Evolutionary conservation across 176 grass and related monocot species (phyloP).

Genomic region (Secale cereale): DNA sequence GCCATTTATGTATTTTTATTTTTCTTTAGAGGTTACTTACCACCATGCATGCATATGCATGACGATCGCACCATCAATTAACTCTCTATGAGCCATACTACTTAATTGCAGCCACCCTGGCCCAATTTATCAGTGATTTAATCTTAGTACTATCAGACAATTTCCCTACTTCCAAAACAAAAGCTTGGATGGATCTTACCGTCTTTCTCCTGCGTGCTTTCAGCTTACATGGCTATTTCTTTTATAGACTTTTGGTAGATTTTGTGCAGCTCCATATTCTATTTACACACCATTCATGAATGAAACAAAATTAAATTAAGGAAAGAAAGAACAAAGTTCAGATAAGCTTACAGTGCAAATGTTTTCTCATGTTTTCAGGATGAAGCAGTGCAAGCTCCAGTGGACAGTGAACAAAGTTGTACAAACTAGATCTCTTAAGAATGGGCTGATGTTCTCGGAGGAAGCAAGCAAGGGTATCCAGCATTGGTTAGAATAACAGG

Average conservation of each 20-base stretch:
- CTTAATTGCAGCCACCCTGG: conserved; percentile 4
- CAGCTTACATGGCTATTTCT: too few species aligned
- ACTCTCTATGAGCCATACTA: not conserved
- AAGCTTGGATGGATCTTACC: too few species aligned
- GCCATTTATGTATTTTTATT: not conserved
- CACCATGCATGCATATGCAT: not conserved
- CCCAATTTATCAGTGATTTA: not conserved
- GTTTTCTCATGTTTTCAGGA: conserved; percentile 26
- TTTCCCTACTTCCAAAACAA: too few species aligned
- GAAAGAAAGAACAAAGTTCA: conserved; percentile 8
- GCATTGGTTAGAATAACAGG: conserved; percentile 47
- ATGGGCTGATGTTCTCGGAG: too few species aligned
- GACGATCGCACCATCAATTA: not conserved
- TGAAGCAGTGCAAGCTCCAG: not conserved
- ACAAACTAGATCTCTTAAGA: conserved; percentile 16
- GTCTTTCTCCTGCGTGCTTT: too few species aligned
- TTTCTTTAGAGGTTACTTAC: not conserved
- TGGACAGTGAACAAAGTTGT: conserved; percentile 23
- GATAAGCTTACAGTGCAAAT: not conserved
- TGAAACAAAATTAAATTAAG: too few species aligned
- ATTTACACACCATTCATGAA: too few species aligned
- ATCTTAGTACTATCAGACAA: not conserved
- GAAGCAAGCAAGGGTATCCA: conserved; percentile 32
- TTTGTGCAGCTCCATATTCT: too few species aligned
- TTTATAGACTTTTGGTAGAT: too few species aligned